Percentiles rank a stretch among this genome's conserved stretches.
These are phyloP conservation scores for Chenopodium berlandieri DNA, from an alignment of 148 eudicot species.

Conservation along the genomic window DNA sequence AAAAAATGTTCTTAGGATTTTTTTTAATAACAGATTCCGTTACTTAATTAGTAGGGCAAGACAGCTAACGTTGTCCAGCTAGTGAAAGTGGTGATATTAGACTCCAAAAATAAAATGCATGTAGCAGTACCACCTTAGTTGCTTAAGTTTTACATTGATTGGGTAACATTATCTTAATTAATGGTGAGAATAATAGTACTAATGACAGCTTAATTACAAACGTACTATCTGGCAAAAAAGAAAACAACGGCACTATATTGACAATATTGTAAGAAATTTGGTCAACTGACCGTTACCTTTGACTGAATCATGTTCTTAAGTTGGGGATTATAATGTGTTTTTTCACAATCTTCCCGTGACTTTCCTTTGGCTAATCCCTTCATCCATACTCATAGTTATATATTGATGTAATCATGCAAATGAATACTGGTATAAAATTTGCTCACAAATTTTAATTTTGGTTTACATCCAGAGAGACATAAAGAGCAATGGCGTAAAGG, in stretches of 20 bases:
- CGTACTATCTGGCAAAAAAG: not conserved
- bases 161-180: not conserved
- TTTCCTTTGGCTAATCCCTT: no score
- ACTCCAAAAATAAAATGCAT: no score
- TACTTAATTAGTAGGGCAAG: not conserved
- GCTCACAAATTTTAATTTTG: no score
- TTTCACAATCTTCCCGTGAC: no score
- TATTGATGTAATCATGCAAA: no score
- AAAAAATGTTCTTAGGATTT: no score
- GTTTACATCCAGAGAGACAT: no score
- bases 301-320: not conserved
- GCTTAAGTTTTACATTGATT: not conserved
- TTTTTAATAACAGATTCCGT: no score
- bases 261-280: not conserved
- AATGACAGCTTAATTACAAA: conserved; percentile 2
- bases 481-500: no score
- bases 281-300: conserved; percentile 1
- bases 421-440: no score
- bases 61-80: not conserved
- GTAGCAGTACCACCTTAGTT: not conserved
- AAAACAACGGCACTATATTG: not conserved
- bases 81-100: not conserved
- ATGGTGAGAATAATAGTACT: conserved; percentile 1
- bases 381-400: no score
- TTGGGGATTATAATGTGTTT: no score